Evolutionary conservation across 495 filamentous ascomycete species (phyloP), one percentile per base, ranked within the genome.

Genomic region (Jackrogersella minutella): DNA sequence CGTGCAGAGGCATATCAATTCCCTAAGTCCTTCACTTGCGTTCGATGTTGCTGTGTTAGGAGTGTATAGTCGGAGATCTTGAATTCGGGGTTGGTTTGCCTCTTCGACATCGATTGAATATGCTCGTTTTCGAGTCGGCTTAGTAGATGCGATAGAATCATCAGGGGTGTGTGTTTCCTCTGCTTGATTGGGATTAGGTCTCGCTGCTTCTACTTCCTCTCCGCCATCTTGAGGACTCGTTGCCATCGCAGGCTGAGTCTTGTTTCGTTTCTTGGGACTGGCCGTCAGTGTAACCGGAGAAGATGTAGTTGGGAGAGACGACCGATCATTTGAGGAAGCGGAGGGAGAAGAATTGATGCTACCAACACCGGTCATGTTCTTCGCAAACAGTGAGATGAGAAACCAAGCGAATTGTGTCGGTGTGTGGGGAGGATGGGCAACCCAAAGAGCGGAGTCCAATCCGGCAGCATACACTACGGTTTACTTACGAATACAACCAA

Each of bases 1-100:
- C 66, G 96, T 91, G 77, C 95, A 99, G 69, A 97, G 86, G 81
- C 95, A 99, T 58, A 97, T 80, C 26, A 81, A 66, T n/a, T 82
- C 80, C 47, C 76, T 69, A 14, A 72, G 68, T 37, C 68, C 65
- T 52, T 77, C 74, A 39, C 71, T 65, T 6, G 68, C 62, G 26
- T 61, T 52, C 6, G 76, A 62, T 16, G 68, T 70, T 31, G 68
- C 72, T 1, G 69, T 70, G 49, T 30, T 70, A 28, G 75, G 77
- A 49, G 77, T 80, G 64, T 64, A 74, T 31, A 79, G 66, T 33
- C 64, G 76, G 53, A 82, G 71, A 68, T 73, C 73, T 54, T 77
- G 75, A 39, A 82, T 76, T 54, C 71, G 74, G 4, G 77, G 72
- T 10, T 79, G 76, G 56, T 80, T 81, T n/a, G 77, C 73, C 56